Evolutionary conservation across 768 basidiomycete species (phyloP).

Genomic region (Auricularia heimuer): DNA sequence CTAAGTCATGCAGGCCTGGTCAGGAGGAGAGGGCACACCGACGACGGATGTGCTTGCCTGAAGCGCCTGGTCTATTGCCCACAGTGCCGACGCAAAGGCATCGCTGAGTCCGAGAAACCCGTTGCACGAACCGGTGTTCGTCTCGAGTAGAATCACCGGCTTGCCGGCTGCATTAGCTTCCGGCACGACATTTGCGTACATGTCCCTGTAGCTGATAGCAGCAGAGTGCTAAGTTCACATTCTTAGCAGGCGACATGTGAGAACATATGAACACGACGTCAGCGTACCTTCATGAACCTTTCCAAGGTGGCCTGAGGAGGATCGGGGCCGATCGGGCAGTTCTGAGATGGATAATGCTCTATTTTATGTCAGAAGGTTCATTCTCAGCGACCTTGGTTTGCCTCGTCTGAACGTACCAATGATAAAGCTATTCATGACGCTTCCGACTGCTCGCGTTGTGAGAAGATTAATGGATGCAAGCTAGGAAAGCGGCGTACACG

Average conservation of each 20-base stretch:
- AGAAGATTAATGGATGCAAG: slow-evolving; percentile 7
- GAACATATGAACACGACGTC: too few species aligned
- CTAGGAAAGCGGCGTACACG: neutral
- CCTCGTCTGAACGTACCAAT: too few species aligned
- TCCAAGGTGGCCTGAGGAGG: too few species aligned
- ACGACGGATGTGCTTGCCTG: slow-evolving; percentile 12
- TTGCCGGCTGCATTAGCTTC: slow-evolving; percentile 24
- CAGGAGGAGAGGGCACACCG: neutral
- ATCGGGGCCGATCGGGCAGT: too few species aligned
- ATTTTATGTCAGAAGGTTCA: too few species aligned
- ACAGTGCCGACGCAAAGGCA: slow-evolving; percentile 39
- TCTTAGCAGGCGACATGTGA: too few species aligned
- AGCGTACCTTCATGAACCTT: too few species aligned
- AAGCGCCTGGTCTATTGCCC: slow-evolving; percentile 41
- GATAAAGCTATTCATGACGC: slow-evolving; percentile 15
- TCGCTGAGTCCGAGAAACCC: slow-evolving; percentile 45
- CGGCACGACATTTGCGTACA: slow-evolving; percentile 27
- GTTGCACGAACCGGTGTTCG: slow-evolving; percentile 43
- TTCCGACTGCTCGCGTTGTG: slow-evolving; percentile 25
- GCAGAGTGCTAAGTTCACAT: slow-evolving; percentile 5
- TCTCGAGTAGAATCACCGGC: slow-evolving; percentile 45
- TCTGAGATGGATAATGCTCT: too few species aligned
- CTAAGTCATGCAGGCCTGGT: neutral
- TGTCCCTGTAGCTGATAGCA: slow-evolving; percentile 23
- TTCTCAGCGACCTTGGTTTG: too few species aligned